Percentiles rank a stretch among this genome's conserved stretches.
Evolutionary conservation across 2,329 filamentous ascomycete genomes (phyloP).

Genomic region (Waltergamsia citrina): DNA sequence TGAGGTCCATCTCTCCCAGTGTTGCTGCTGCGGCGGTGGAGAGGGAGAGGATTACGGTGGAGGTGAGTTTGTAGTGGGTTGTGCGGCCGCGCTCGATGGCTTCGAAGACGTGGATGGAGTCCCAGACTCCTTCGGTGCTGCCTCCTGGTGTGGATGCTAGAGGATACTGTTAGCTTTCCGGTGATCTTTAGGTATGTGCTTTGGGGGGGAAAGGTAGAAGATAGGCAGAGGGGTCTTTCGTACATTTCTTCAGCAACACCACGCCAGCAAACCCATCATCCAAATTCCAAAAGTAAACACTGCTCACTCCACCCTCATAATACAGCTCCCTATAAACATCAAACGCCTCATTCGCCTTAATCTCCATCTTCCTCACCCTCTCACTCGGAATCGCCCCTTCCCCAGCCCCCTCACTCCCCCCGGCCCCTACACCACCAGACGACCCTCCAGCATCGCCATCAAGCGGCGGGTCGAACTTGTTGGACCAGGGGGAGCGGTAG

Average conservation of each 20-base stretch:
- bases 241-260: conserved; percentile 89
- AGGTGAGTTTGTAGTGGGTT: conserved; percentile 96
- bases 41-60: conserved; percentile 88
- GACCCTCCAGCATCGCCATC: conserved; percentile 44
- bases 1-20: conserved; percentile 82
- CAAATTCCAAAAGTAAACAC: conserved; percentile 96
- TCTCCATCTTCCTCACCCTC: conserved; percentile 84
- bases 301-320: conserved; percentile 92
- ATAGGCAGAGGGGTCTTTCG: conserved; percentile 15
- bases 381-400: conserved; percentile 87
- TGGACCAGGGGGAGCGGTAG: conserved; percentile 98
- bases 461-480: conserved; percentile 90
- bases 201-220: neutral
- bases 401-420: conserved; percentile 49
- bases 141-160: conserved; percentile 56
- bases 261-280: conserved; percentile 97
- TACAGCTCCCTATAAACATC: conserved; percentile 96
- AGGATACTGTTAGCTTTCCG: neutral
- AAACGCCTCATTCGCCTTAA: conserved; percentile 90
- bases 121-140: conserved; percentile 76
- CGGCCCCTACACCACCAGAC: conserved; percentile 34
- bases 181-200: neutral
- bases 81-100: conserved; percentile 84
- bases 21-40: conserved; percentile 43
- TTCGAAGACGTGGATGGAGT: conserved; percentile 98